phyloP scores from a whole-genome alignment of 495 filamentous ascomycete species.

The Annulohypoxylon bovei region DNA sequence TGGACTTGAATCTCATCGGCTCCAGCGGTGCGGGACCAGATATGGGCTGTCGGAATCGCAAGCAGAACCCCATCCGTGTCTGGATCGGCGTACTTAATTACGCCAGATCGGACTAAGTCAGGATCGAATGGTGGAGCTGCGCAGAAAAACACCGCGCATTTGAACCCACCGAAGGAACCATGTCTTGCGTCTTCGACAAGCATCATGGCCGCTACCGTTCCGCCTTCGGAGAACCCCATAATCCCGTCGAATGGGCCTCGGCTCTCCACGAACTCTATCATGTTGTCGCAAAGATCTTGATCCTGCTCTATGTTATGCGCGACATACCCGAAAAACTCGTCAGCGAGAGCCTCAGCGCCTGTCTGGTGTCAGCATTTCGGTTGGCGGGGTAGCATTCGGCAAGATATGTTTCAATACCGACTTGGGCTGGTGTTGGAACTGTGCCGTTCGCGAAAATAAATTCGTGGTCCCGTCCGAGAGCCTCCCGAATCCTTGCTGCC shows the following conservation, averaged over 20 bases:
- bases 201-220: constrained; percentile 62
- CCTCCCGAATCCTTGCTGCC: constrained; percentile 38
- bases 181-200: constrained; percentile 42
- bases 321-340: constrained; percentile 45
- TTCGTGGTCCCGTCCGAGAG: constrained; percentile 41
- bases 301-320: constrained; percentile 31
- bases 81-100: constrained; percentile 35
- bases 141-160: constrained; percentile 45
- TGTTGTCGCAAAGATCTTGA: constrained; percentile 31
- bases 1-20: constrained; percentile 27
- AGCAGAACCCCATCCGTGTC: constrained; percentile 36
- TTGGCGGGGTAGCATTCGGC: neutral
- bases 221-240: constrained; percentile 74
- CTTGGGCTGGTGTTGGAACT: constrained; percentile 37
- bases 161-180: constrained; percentile 36
- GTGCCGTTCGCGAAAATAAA: constrained; percentile 45
- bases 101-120: constrained; percentile 33
- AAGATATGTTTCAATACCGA: constrained; percentile 19
- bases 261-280: constrained; percentile 40
- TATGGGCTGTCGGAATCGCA: constrained; percentile 43
- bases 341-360: constrained; percentile 43
- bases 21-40: constrained; percentile 34
- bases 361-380: constrained; percentile 8
- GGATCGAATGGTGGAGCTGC: constrained; percentile 43
- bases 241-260: constrained; percentile 71